Evolutionary conservation across 2,329 filamentous ascomycete species (phyloP).

Genomic region (Colletotrichum sp.): DNA sequence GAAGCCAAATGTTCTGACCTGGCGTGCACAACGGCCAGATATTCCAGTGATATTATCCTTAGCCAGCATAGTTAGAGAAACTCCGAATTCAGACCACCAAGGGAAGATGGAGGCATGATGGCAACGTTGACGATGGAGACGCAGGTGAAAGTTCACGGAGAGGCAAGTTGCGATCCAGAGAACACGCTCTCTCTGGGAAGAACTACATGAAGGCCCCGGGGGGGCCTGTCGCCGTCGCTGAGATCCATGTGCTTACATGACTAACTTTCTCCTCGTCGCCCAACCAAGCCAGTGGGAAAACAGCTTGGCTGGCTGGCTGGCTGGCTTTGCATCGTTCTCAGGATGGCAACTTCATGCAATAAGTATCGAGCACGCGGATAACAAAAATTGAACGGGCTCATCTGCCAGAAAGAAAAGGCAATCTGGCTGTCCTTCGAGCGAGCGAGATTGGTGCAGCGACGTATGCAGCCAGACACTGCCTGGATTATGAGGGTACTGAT

Average conservation of each 20-base stretch:
- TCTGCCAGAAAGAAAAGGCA: accelerated
- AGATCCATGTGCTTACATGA: accelerated
- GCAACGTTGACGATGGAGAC: not conserved
- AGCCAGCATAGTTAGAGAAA: no score
- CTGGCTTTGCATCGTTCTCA: no score
- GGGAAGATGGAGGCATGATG: not conserved
- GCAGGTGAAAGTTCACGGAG: not conserved
- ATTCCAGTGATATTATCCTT: no score
- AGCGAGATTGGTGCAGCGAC: accelerated
- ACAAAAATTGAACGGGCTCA: accelerated
- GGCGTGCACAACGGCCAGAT: no score
- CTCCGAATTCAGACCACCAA: accelerated
- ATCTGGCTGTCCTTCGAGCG: not conserved
- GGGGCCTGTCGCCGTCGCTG: no score
- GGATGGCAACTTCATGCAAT: no score
- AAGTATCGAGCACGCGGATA: no score
- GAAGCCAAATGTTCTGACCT: not conserved
- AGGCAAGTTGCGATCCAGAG: not conserved
- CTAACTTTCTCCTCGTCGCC: not conserved
- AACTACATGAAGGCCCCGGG: accelerated
- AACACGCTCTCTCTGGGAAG: not conserved
- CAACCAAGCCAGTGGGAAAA: not conserved
- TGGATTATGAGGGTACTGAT: not conserved
- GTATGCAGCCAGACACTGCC: not conserved
- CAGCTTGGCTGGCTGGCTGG: no score